A percentile compares a stretch with the other conserved stretches of the same genome.
Conservation (phyloP, 1,284 basidiomycete genomes). For the Coniferiporia weirii region DNA sequence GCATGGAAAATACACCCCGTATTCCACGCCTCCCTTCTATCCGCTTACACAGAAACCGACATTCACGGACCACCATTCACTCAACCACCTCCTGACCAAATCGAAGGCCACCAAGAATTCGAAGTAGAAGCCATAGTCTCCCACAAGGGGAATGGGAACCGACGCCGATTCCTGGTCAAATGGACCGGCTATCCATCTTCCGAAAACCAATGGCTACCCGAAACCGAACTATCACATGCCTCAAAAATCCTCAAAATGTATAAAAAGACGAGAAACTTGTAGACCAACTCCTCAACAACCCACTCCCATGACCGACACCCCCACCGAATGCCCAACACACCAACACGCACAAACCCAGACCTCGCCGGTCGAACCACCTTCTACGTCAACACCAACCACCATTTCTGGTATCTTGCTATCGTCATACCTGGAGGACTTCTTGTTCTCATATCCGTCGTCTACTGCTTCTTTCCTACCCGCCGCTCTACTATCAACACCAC, state of each 20-base stretch:
- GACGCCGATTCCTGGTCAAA: not conserved
- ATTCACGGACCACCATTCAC: not conserved
- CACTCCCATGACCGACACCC: too few relatives aligned
- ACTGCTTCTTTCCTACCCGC: too few relatives aligned
- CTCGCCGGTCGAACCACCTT: too few relatives aligned
- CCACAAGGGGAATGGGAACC: not conserved
- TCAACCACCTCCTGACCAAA: not conserved
- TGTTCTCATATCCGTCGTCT: too few relatives aligned
- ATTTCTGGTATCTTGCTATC: too few relatives aligned
- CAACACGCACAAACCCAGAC: too few relatives aligned
- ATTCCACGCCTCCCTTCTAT: not conserved
- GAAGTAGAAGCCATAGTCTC: not conserved
- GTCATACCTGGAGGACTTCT: too few relatives aligned
- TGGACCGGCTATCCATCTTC: not conserved
- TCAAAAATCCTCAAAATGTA: not conserved
- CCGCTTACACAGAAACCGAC: not conserved
- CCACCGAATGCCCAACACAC: too few relatives aligned
- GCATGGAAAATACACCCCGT: not conserved
- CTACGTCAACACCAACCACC: too few relatives aligned
- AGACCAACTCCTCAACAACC: too few relatives aligned
- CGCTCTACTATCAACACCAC: too few relatives aligned
- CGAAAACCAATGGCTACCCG: not conserved
- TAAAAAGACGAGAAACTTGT: too few relatives aligned
- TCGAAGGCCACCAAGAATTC: not conserved
- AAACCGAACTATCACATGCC: not conserved